These are phyloP conservation scores for Cucumis cinereus DNA, from an alignment of 306 rosid genomes.

Conservation along the genomic window DNA sequence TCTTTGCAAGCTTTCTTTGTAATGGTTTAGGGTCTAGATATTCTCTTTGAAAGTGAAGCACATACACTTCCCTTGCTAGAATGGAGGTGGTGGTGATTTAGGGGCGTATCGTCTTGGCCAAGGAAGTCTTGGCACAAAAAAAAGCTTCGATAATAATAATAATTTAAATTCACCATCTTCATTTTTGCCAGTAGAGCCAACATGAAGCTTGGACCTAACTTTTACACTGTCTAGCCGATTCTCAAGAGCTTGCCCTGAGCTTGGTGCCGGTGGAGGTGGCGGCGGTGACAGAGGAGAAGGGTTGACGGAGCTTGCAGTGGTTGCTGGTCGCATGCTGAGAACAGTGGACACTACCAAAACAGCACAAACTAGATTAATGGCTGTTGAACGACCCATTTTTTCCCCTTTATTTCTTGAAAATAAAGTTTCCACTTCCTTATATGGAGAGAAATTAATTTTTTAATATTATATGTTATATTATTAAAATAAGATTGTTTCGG, in stretches of 20 bases:
- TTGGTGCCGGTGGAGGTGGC: not conserved
- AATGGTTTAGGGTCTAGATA: no score
- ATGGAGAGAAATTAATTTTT: not conserved
- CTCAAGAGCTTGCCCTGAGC: not conserved
- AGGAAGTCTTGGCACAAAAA: not conserved
- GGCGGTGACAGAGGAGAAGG: not conserved
- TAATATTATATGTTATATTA: not conserved
- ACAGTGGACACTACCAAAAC: not conserved
- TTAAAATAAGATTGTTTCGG: not conserved
- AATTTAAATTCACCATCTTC: not conserved
- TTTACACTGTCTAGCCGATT: not conserved
- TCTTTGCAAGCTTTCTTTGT: no score
- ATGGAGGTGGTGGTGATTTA: not conserved
- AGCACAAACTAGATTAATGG: not conserved
- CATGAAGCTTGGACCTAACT: not conserved
- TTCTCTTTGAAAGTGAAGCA: no score
- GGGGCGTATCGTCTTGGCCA: not conserved
- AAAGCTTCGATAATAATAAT: not conserved
- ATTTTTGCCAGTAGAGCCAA: not conserved
- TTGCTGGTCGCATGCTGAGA: not conserved
- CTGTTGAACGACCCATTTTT: not conserved
- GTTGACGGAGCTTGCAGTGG: not conserved
- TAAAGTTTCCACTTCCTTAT: not conserved
- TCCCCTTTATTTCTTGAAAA: not conserved
- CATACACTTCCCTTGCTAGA: not conserved